Conservation (phyloP, 192 early-diverging fungal species). For the Gaertneriomyces sp. region DNA sequence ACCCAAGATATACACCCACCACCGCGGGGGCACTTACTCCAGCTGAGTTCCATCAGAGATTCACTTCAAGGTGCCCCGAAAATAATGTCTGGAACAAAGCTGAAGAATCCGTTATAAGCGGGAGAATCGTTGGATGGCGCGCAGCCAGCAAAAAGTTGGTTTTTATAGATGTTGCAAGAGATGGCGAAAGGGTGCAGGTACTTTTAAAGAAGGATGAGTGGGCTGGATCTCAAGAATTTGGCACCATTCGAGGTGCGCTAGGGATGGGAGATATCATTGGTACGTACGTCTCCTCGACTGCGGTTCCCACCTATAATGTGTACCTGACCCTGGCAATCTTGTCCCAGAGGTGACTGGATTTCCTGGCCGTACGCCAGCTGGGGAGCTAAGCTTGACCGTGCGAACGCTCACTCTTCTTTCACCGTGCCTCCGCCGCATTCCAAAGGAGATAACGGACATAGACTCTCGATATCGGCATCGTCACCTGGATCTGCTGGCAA, state of each 20-base stretch:
- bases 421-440: slow-evolving; percentile 68
- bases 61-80: too few species aligned
- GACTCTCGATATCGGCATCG: slow-evolving; percentile 69
- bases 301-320: background rate
- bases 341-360: slow-evolving; percentile 49
- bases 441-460: slow-evolving; percentile 34
- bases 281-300: slow-evolving; percentile 14
- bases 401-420: slow-evolving; percentile 54
- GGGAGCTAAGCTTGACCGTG: slow-evolving; percentile 67
- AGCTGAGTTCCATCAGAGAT: too few species aligned
- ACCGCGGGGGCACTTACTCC: too few species aligned
- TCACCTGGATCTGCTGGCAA: slow-evolving; percentile 73
- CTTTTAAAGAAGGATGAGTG: slow-evolving; percentile 54
- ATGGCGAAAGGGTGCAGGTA: slow-evolving; percentile 60
- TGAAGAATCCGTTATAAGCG: background rate
- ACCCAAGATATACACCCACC: too few species aligned
- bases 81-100: too few species aligned
- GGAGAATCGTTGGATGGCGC: slow-evolving; percentile 54
- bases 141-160: slow-evolving; percentile 70
- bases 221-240: slow-evolving; percentile 42
- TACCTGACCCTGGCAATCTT: background rate
- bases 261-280: slow-evolving; percentile 65
- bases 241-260: slow-evolving; percentile 38
- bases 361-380: slow-evolving; percentile 65
- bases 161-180: slow-evolving; percentile 67